phyloP scores from a whole-genome alignment of 1,284 basidiomycete genomes.

The Puccinia coronata region DNA sequence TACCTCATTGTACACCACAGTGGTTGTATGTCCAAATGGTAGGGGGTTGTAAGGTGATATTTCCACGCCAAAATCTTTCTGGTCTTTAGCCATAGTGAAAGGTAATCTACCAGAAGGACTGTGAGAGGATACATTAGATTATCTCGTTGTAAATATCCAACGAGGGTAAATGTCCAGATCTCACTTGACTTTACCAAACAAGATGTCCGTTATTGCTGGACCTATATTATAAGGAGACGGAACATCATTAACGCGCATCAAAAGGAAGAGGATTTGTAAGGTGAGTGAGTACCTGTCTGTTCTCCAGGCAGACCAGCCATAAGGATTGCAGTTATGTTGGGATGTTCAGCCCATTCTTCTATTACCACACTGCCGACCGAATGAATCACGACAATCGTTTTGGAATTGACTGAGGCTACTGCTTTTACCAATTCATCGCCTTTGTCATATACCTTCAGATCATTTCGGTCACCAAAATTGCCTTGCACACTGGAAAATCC shows the following conservation, averaged over 20 bases:
- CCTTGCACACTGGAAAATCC: slow-evolving; percentile 42
- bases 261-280: neutral
- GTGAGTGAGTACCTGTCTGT: slow-evolving; percentile 45
- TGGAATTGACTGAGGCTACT: slow-evolving; percentile 26
- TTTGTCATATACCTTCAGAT: slow-evolving; percentile 24
- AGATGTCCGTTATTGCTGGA: neutral
- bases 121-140: neutral
- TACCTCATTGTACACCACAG: neutral
- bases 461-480: slow-evolving; percentile 39
- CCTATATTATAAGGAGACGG: neutral
- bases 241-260: neutral
- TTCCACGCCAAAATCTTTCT: neutral
- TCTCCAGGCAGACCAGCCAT: slow-evolving; percentile 50
- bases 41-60: neutral
- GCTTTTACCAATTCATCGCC: slow-evolving; percentile 37
- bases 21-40: neutral
- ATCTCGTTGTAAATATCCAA: neutral
- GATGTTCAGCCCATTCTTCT: slow-evolving; percentile 50
- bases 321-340: slow-evolving; percentile 51
- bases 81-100: slow-evolving; percentile 49
- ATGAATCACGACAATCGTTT: slow-evolving; percentile 48
- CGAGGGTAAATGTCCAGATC: neutral
- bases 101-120: slow-evolving; percentile 47
- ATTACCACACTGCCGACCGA: slow-evolving; percentile 45
- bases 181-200: neutral